Base-by-base conservation (phyloP, 169 alveolate genomes). In the Plasmodium fragile region DNA sequence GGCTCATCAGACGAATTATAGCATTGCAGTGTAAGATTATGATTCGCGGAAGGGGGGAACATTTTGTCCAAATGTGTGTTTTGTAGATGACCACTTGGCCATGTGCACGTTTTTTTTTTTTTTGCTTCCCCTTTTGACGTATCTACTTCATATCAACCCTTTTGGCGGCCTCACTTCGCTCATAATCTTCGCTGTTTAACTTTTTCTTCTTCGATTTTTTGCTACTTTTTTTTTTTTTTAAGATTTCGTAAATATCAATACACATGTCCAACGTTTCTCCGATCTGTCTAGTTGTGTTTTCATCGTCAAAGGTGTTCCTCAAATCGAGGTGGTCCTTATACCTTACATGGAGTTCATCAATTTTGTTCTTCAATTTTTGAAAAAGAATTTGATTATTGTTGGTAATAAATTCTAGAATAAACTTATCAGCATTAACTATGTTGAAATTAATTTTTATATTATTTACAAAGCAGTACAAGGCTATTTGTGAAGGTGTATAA, bases 251-350 rank as follows among this genome's bases (percentile, higher is more conserved):
- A 45, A 70, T 84, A 73, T 84, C 81, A 73, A 84, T 84, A 39
- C 93, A 84, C 93, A 69, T 84, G 65, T 84, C 93, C 43, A 84
- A 72, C 0, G 93, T 84, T 22, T 84, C 93, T 10, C 93, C 93
- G 36, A 84, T 84, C 41, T 84, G 93, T 36, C 77, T 84, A 18
- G 93, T 84, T 28, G 93, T 84, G 78, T 84, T 72, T 72, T 84
- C 93, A 73, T 73, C 93, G 69, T 84, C 93, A 84, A 84, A 84
- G 53, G 85, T 73, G 43, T 84, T 84, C 65, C 93, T 84, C 25
- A 84, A 84, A 52, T 72, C 93, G 39, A 84, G 75, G 69, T 84
- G 84, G 11, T 53, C 79, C 80, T 53, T 84, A 84, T 84, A 84
- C 43, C 30, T 75, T 36, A 52, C 45, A 53, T 84, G 85, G 36